Evolutionary conservation across 176 grass and related monocot genomes (phyloP).

Genomic region (Rhynchospora pubera): DNA sequence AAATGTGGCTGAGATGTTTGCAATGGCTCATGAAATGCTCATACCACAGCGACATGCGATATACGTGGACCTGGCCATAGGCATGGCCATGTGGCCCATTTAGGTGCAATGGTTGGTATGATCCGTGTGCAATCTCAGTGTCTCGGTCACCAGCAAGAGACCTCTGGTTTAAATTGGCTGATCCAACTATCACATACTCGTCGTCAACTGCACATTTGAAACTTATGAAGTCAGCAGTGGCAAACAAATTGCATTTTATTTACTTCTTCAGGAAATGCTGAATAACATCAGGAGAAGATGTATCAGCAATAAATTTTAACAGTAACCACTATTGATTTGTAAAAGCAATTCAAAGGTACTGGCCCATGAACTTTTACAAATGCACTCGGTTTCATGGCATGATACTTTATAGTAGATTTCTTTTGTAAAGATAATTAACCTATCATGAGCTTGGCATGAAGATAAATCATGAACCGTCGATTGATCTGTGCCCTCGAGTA

Average conservation of each 20-base stretch:
- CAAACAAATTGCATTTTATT: not conserved
- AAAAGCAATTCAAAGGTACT: not conserved
- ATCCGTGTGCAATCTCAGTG: slow-evolving; percentile 81
- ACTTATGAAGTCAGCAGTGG: not conserved
- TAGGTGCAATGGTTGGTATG: slow-evolving; percentile 79
- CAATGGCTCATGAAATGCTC: slow-evolving; percentile 52
- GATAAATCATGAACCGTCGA: slow-evolving; percentile 62
- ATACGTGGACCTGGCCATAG: slow-evolving; percentile 45
- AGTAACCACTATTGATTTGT: not conserved
- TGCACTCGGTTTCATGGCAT: not conserved
- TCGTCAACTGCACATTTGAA: slow-evolving; percentile 44
- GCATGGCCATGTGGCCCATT: slow-evolving; percentile 30
- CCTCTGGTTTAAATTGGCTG: slow-evolving; percentile 88
- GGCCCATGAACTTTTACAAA: not conserved
- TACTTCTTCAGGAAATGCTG: not conserved
- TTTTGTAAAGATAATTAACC: slow-evolving; percentile 28
- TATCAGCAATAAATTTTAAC: not conserved
- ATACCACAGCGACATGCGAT: slow-evolving; percentile 78
- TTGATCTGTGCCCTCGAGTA: slow-evolving; percentile 70
- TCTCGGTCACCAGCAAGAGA: slow-evolving; percentile 83
- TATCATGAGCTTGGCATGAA: slow-evolving; percentile 95
- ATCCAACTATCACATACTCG: slow-evolving; percentile 82
- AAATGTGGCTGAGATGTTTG: not conserved
- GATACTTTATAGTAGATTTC: not conserved
- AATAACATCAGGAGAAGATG: not conserved